These are phyloP conservation scores for Dendrocalamus latiflorus DNA, from an alignment of 202 grass and related monocot species.

Conservation along the genomic window DNA sequence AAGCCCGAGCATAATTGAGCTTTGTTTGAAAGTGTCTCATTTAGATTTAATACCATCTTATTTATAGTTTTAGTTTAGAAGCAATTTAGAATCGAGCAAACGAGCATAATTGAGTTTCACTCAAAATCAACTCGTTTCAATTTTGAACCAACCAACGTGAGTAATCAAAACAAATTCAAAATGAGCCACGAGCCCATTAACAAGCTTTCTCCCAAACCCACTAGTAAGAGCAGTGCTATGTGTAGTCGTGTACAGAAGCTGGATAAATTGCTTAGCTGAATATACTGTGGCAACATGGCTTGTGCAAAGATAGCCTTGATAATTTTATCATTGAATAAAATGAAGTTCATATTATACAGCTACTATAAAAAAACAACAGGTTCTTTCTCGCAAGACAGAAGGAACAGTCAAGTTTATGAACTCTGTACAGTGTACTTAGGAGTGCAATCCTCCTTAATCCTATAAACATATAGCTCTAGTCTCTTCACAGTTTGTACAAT, in stretches of 20 bases:
- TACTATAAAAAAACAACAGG: neutral
- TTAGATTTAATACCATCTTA: neutral
- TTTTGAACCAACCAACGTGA: too few relatives aligned
- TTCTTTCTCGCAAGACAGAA: neutral
- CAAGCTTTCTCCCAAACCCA: too few relatives aligned
- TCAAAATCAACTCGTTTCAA: too few relatives aligned
- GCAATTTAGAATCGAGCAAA: neutral
- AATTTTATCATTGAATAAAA: neutral
- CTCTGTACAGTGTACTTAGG: neutral
- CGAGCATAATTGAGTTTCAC: too few relatives aligned
- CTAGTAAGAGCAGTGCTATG: too few relatives aligned
- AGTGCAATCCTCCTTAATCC: neutral
- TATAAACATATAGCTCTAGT: neutral
- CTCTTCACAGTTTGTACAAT: neutral
- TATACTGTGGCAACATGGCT: too few relatives aligned
- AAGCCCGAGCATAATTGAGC: too few relatives aligned
- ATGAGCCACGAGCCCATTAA: too few relatives aligned
- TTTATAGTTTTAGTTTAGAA: neutral
- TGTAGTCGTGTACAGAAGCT: too few relatives aligned
- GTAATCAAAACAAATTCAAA: too few relatives aligned
- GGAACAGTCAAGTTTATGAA: neutral
- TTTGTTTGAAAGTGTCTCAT: neutral
- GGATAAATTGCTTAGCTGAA: too few relatives aligned
- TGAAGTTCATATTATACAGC: neutral
- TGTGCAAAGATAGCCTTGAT: too few relatives aligned